These are phyloP conservation scores for Zasmidium citrigriseum DNA, from an alignment of 2,329 filamentous ascomycete genomes.

Conservation along the genomic window DNA sequence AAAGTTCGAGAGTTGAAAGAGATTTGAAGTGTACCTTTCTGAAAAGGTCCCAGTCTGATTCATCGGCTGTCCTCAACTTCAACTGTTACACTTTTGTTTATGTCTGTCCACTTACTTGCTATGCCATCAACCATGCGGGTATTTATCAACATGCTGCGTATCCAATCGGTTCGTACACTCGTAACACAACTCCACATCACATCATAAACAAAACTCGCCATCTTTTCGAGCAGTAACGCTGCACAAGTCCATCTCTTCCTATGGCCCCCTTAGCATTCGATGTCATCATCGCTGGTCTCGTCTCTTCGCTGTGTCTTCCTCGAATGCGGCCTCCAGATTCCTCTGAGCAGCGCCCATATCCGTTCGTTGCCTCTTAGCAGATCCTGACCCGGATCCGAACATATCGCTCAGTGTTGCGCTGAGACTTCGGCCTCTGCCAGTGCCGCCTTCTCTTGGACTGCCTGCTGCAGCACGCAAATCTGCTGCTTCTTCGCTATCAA, in stretches of 20 bases:
- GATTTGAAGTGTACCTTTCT: no score
- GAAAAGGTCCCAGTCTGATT: no score
- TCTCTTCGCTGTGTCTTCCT: neutral
- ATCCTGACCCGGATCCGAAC: conserved; percentile 17
- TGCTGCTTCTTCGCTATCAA: conserved; percentile 22
- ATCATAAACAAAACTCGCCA: no score
- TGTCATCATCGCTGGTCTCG: neutral
- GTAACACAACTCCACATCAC: no score
- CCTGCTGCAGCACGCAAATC: conserved; percentile 18
- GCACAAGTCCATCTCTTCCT: neutral
- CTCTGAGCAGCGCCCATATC: neutral
- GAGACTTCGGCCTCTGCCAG: conserved; percentile 23
- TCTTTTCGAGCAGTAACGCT: no score
- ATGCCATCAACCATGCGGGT: neutral
- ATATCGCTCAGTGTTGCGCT: conserved; percentile 31
- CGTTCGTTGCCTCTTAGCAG: conserved; percentile 14
- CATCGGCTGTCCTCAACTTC: no score
- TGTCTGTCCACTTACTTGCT: neutral
- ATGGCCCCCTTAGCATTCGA: no score
- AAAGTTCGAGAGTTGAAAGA: neutral
- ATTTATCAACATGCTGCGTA: neutral
- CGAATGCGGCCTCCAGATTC: conserved; percentile 3
- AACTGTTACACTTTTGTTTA: neutral
- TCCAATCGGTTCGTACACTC: neutral
- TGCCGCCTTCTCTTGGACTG: conserved; percentile 11